Evolutionary conservation across 768 basidiomycete genomes (phyloP), one percentile per base, ranked within the genome.

Genomic region (Suillus occidentalis): DNA sequence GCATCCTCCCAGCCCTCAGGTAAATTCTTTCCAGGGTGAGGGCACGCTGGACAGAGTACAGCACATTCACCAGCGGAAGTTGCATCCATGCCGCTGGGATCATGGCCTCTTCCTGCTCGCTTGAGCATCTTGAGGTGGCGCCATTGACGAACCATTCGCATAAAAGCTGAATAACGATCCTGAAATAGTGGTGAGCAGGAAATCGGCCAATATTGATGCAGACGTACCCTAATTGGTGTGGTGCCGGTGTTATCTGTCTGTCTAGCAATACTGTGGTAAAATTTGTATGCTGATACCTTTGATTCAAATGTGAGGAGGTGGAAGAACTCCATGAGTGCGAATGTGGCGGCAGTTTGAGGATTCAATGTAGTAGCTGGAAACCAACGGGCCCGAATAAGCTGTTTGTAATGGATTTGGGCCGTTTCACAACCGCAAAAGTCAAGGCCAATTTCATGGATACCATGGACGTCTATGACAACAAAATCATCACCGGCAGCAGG

Each of bases 271-370:
- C 70, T 56, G 14, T 70, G 60, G 40, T 76, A 75, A 45, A 72
- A 75, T 55, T 78, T 73, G 55, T 68, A 76, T 4, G 65, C 64
- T 0, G 73, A 72, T 1, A 67, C 52, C 62, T 78, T 76, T 1
- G 70, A 74, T 55, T 69, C 70, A 49, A 76, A 77, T 6, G 71
- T 68, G 0, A 77, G 69, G 0, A 74, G 58, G 36, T 76, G 68
- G 58, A 73, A 76, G 3, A 40, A 45, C 14, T 74, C 61, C 4
- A 78, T 68, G 7, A 75, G 47, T 1, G 52, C 28, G 42, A 77
- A 71, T 13, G 75, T 74, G 12, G 76, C 72, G 8, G 70, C 72
- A 2, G 75, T 72, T 49, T 72, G 70, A 0, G 74, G 75, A 18
- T 66, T 39, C 8, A 40, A 57, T 9, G 61, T 10, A 2, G 65